phyloP scores from a whole-genome alignment of 169 alveolate species.

The Babesia gibsoni region DNA sequence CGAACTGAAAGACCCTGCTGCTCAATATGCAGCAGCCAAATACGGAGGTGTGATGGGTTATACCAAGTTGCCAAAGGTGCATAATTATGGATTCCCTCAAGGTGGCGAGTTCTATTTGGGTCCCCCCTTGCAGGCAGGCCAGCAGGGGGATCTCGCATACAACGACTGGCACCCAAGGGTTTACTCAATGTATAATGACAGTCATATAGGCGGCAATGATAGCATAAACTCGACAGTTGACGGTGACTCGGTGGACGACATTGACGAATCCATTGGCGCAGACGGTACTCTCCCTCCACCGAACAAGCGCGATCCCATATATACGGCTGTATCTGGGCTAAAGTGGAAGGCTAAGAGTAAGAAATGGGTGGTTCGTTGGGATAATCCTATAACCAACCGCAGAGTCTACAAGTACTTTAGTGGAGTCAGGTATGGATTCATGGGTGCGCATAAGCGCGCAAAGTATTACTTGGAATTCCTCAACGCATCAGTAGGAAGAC shows the following conservation, averaged over 20 bases:
- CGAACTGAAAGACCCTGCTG: constrained; percentile 1
- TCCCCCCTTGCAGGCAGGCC: constrained; percentile 3
- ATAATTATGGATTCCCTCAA: neutral
- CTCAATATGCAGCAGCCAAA: constrained; percentile 11
- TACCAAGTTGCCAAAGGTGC: constrained; percentile 6
- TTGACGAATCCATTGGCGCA: constrained; percentile 25
- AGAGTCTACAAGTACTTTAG: constrained; percentile 64
- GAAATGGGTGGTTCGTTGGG: constrained; percentile 70
- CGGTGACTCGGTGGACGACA: constrained; percentile 42
- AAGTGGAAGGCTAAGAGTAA: constrained; percentile 68
- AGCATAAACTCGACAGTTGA: constrained; percentile 44
- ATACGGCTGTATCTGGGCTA: constrained; percentile 60
- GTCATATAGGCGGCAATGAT: neutral
- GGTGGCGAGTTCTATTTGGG: constrained; percentile 25
- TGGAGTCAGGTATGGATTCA: constrained; percentile 63
- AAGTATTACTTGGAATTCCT: constrained; percentile 59
- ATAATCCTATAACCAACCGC: constrained; percentile 65
- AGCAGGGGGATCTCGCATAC: neutral
- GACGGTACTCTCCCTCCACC: constrained; percentile 66
- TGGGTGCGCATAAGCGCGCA: constrained; percentile 68
- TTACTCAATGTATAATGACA: neutral
- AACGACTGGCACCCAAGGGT: constrained; percentile 14
- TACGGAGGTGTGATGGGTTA: constrained; percentile 5
- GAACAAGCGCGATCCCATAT: constrained; percentile 64
- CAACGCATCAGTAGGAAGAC: constrained; percentile 63